Conservation (phyloP, 2,329 filamentous ascomycete genomes). For the Stagonosporopsis chrysanthemi region DNA sequence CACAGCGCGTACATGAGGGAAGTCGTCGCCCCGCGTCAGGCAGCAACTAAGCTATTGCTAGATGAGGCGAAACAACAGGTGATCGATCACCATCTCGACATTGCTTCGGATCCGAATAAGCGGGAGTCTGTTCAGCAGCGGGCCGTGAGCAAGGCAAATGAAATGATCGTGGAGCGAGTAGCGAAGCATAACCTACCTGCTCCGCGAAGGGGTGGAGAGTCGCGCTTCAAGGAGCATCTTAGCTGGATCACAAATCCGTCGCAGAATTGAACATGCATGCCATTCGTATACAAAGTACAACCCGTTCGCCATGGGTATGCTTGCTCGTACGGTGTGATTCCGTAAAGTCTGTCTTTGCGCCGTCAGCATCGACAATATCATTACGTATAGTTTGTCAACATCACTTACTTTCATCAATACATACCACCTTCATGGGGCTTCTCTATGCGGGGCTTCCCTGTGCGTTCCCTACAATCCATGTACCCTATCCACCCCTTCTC, state of each 20-base stretch:
- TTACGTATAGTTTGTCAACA: neutral
- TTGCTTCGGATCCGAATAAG: neutral
- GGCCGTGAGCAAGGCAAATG: neutral
- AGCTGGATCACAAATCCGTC: neutral
- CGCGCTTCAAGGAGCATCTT: constrained; percentile 3
- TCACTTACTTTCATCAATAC: constrained; percentile 14
- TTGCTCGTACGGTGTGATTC: neutral
- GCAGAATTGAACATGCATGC: no score
- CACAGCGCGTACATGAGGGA: neutral
- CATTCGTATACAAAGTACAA: neutral
- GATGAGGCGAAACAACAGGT: neutral
- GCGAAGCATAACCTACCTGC: neutral
- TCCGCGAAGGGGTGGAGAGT: neutral
- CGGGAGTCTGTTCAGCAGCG: neutral
- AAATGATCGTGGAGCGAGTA: neutral
- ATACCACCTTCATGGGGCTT: constrained; percentile 19
- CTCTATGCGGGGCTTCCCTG: neutral
- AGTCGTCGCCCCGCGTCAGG: neutral
- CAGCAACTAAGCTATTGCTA: neutral
- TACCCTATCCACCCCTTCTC: constrained; percentile 46
- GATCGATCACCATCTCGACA: neutral
- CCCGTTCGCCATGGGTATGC: neutral
- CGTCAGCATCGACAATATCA: neutral
- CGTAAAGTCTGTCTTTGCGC: neutral
- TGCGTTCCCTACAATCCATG: constrained; percentile 27